These are phyloP conservation scores for Zygosaccharomyces sapae DNA, from an alignment of 1,139 yeast genomes.

Conservation along the genomic window DNA sequence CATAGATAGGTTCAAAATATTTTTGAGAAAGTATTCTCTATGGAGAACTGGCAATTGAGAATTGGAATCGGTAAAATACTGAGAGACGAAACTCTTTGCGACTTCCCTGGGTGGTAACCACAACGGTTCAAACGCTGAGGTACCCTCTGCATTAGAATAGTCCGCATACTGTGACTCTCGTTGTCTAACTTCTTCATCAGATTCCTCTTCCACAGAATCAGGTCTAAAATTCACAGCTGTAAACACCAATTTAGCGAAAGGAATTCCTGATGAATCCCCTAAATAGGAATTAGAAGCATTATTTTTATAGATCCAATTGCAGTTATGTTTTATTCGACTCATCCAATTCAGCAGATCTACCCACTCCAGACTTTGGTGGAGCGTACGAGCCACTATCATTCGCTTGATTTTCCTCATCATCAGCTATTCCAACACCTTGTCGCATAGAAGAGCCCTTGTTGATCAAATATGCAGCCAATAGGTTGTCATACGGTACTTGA, in stretches of 20 bases:
- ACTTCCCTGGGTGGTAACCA: conserved; percentile 62
- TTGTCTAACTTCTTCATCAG: conserved; percentile 26
- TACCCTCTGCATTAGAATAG: conserved; percentile 20
- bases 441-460: conserved; percentile 26
- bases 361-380: neutral
- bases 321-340: conserved; percentile 24
- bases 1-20: conserved; percentile 76
- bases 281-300: conserved; percentile 41
- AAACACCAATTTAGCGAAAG: conserved; percentile 70
- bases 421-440: conserved; percentile 16
- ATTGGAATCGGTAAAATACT: conserved; percentile 74
- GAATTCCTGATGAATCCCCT: conserved; percentile 58
- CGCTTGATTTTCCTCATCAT: neutral
- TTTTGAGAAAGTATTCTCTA: conserved; percentile 66
- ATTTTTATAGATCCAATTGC: conserved; percentile 26
- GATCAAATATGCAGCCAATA: conserved; percentile 25
- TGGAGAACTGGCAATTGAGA: conserved; percentile 79
- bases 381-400: neutral
- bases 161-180: conserved; percentile 22
- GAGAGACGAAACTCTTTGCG: conserved; percentile 63
- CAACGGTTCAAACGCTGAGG: conserved; percentile 20
- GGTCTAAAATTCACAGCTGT: conserved; percentile 68
- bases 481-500: conserved; percentile 19
- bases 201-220: conserved; percentile 22
- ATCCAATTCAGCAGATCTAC: conserved; percentile 20